phyloP scores from a whole-genome alignment of 139 green algal genomes.

The Gonium pectorale region DNA sequence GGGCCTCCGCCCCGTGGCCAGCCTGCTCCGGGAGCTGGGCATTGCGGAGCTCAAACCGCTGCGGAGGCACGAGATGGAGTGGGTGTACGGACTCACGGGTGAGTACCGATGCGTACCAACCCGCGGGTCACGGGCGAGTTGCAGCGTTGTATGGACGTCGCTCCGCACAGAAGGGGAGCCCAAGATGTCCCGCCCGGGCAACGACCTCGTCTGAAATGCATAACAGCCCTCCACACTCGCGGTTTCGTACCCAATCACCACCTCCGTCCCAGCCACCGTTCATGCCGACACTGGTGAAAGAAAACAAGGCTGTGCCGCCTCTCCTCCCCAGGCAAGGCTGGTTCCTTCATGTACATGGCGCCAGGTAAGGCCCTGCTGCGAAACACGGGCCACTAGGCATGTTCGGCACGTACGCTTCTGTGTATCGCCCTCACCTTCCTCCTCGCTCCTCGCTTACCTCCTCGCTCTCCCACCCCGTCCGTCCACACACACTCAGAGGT shows the following conservation, averaged over 20 bases:
- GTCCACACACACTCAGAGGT: conserved; percentile 6
- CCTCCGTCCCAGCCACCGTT: too few relatives aligned
- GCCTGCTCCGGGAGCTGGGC: background rate
- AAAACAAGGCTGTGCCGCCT: too few relatives aligned
- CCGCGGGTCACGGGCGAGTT: too few relatives aligned
- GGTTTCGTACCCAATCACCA: too few relatives aligned
- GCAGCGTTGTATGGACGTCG: too few relatives aligned
- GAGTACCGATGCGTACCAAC: background rate
- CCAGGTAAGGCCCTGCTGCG: too few relatives aligned
- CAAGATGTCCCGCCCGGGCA: too few relatives aligned
- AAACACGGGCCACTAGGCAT: background rate
- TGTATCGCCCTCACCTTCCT: background rate
- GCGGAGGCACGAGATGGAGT: background rate
- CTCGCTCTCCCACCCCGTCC: background rate
- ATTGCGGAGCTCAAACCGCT: background rate
- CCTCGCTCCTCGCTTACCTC: background rate
- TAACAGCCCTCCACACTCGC: too few relatives aligned
- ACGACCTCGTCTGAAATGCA: too few relatives aligned
- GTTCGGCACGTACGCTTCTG: background rate
- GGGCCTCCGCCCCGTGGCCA: background rate
- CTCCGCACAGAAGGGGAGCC: too few relatives aligned
- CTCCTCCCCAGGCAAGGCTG: background rate
- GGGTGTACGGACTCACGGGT: background rate
- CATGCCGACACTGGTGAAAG: too few relatives aligned
- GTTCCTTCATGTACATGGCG: conserved; percentile 14